These are phyloP conservation scores for Lachnellula cervina DNA, from an alignment of 2,329 filamentous ascomycete species.

Conservation along the genomic window DNA sequence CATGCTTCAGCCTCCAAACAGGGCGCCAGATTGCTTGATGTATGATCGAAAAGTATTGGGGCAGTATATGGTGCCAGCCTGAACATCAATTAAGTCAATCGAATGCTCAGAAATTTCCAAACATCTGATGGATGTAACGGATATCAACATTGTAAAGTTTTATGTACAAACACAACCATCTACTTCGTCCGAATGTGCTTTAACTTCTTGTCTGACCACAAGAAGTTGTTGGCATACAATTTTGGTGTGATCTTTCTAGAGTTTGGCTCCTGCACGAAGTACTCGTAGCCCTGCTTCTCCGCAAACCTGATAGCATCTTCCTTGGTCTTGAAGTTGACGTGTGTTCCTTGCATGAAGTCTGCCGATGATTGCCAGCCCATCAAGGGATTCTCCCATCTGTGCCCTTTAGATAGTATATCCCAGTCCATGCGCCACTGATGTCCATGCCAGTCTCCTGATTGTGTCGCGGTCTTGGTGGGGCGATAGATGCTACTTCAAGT, in stretches of 20 bases:
- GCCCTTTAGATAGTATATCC: constrained; percentile 87
- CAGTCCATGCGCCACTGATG: constrained; percentile 97
- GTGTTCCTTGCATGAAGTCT: constrained; percentile 91
- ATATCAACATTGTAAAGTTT: neutral
- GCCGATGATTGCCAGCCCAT: constrained; percentile 98
- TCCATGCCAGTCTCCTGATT: constrained; percentile 82
- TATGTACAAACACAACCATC: constrained; percentile 29
- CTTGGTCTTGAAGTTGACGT: constrained; percentile 85
- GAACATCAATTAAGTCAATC: too few species aligned
- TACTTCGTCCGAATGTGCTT: constrained; percentile 84
- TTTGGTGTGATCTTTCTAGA: constrained; percentile 81
- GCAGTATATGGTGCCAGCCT: neutral
- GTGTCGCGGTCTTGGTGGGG: constrained; percentile 88
- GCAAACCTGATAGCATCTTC: constrained; percentile 94
- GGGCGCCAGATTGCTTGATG: too few species aligned
- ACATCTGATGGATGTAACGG: neutral
- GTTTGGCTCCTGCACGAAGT: constrained; percentile 97
- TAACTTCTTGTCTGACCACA: constrained; percentile 78
- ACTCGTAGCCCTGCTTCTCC: constrained; percentile 98
- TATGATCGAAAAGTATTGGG: neutral
- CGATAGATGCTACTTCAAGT: constrained; percentile 70
- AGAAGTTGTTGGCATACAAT: constrained; percentile 95
- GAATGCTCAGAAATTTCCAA: neutral
- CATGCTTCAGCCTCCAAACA: too few species aligned
- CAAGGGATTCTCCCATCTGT: constrained; percentile 96